Percentiles rank a stretch among this genome's conserved stretches.
Conservation (phyloP, 768 basidiomycete genomes). For the Boletellus sp. region DNA sequence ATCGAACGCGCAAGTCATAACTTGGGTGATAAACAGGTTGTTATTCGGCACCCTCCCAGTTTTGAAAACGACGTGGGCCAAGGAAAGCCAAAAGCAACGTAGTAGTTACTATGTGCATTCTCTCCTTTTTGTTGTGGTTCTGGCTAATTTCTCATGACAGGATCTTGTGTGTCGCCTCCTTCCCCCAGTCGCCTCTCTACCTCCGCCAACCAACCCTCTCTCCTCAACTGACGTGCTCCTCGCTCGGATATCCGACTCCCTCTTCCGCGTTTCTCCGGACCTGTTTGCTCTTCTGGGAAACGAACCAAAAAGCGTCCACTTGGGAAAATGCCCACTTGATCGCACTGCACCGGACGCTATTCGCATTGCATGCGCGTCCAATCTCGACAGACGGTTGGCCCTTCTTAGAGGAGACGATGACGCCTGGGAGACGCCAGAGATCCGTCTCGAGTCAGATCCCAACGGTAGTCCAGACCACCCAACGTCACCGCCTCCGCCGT, state of each 20-base stretch:
- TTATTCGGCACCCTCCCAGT: slow-evolving; percentile 60
- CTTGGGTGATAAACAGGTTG: slow-evolving; percentile 38
- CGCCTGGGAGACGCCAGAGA: slow-evolving; percentile 35
- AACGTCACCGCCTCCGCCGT: slow-evolving; percentile 23
- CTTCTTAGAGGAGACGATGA: slow-evolving; percentile 35
- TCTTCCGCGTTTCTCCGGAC: slow-evolving; percentile 50
- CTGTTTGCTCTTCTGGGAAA: slow-evolving; percentile 50
- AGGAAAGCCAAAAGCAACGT: slow-evolving; percentile 55
- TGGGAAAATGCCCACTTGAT: slow-evolving; percentile 47
- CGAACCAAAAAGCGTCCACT: slow-evolving; percentile 42
- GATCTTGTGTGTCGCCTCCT: slow-evolving; percentile 67
- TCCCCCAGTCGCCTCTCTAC: slow-evolving; percentile 45
- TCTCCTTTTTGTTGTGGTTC: background rate
- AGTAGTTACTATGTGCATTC: slow-evolving; percentile 70
- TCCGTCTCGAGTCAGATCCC: slow-evolving; percentile 35
- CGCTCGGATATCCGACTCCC: slow-evolving; percentile 49
- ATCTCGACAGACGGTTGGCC: slow-evolving; percentile 52
- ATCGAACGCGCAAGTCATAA: background rate
- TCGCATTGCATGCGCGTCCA: slow-evolving; percentile 45
- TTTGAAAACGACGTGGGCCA: slow-evolving; percentile 56
- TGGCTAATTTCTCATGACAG: slow-evolving; percentile 35
- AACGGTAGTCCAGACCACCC: slow-evolving; percentile 3
- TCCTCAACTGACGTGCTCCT: slow-evolving; percentile 46
- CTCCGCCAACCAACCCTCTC: slow-evolving; percentile 39
- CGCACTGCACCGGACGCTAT: slow-evolving; percentile 42